Conservation (phyloP, 2,329 filamentous ascomycete species). For the Curvularia lunata region DNA sequence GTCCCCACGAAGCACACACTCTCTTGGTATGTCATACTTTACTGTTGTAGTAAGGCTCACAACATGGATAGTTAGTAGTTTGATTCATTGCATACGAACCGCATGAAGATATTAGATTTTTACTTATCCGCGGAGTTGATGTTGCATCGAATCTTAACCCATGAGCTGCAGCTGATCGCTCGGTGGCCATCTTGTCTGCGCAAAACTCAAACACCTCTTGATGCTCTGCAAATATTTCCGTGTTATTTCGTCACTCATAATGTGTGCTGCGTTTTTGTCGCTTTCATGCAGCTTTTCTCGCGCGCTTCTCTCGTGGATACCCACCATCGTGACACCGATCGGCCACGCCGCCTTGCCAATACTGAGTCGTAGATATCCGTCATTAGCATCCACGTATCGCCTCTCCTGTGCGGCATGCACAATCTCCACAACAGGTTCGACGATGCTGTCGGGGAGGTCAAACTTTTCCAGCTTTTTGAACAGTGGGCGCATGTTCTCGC, state of each 20-base stretch:
- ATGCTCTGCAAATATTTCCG: constrained; percentile 97
- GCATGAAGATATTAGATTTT: not conserved
- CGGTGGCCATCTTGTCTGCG: constrained; percentile 94
- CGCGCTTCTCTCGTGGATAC: constrained; percentile 96
- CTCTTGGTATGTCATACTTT: not conserved
- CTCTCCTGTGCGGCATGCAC: constrained; percentile 88
- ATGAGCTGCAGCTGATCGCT: constrained; percentile 92
- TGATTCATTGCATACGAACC: no score
- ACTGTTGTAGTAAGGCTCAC: no score
- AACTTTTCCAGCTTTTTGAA: constrained; percentile 87
- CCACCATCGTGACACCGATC: constrained; percentile 99
- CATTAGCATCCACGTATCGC: constrained; percentile 94
- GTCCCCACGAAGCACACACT: not conserved
- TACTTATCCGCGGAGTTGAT: not conserved
- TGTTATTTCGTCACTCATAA: constrained; percentile 95
- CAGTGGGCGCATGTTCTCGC: constrained; percentile 85
- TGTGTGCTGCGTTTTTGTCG: constrained; percentile 81
- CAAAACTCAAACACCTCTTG: constrained; percentile 94
- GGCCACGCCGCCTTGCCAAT: constrained; percentile 98
- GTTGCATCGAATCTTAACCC: constrained; percentile 63
- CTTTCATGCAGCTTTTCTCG: constrained; percentile 91
- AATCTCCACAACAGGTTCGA: constrained; percentile 87
- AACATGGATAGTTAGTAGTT: not conserved
- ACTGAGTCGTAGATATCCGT: constrained; percentile 88
- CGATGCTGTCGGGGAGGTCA: constrained; percentile 77